Conservation (phyloP, 805 yeast genomes). For the Yarrowia hollandica region DNA sequence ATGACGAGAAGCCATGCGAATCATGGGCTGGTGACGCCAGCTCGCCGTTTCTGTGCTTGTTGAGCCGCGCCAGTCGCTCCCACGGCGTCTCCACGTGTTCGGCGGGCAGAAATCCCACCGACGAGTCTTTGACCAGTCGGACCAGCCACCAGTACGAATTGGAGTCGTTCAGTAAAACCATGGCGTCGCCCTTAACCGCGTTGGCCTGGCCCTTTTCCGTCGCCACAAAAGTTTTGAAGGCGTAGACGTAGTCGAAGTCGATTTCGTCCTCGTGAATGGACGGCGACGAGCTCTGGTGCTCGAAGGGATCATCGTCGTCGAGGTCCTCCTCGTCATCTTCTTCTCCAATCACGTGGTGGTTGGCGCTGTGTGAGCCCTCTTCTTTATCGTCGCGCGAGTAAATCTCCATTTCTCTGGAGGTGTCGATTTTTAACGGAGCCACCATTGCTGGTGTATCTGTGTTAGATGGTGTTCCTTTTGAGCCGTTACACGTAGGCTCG, state of each 20-base stretch:
- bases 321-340: slow-evolving; percentile 33
- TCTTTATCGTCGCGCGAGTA: slow-evolving; percentile 24
- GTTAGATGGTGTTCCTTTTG: not conserved
- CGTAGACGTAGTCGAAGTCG: slow-evolving; percentile 81
- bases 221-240: slow-evolving; percentile 82
- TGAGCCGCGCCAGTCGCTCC: slow-evolving; percentile 86
- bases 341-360: not conserved
- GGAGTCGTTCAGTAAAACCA: slow-evolving; percentile 76
- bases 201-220: slow-evolving; percentile 92
- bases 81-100: slow-evolving; percentile 89
- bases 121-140: slow-evolving; percentile 54
- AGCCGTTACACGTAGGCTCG: no score
- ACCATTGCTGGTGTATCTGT: slow-evolving; percentile 28
- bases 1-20: slow-evolving; percentile 7
- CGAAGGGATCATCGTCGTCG: slow-evolving; percentile 38
- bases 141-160: slow-evolving; percentile 98
- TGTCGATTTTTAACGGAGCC: slow-evolving; percentile 29
- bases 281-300: slow-evolving; percentile 65
- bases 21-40: slow-evolving; percentile 29
- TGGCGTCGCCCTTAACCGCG: slow-evolving; percentile 76
- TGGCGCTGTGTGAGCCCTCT: not conserved
- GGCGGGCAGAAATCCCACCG: slow-evolving; percentile 95
- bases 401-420: slow-evolving; percentile 22
- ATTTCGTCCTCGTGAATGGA: slow-evolving; percentile 56
- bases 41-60: slow-evolving; percentile 89